Percentiles rank a stretch among this genome's conserved stretches.
These are phyloP conservation scores for Neofusicoccum kwambonambiense DNA, from an alignment of 2,329 filamentous ascomycete species.

Conservation along the genomic window DNA sequence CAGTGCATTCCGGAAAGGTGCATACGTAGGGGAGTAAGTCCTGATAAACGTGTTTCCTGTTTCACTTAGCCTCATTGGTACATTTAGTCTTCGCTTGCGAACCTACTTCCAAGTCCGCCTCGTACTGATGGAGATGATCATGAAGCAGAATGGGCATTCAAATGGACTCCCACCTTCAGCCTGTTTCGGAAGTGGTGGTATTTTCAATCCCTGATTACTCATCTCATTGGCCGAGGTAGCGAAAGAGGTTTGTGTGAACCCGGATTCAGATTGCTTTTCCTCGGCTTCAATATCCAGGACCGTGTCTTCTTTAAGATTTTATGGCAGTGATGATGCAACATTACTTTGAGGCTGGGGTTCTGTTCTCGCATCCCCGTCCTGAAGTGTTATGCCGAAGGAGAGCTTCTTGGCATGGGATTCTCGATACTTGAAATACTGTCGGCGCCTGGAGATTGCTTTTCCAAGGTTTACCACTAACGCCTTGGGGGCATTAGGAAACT, in stretches of 20 bases:
- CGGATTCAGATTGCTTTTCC: background rate
- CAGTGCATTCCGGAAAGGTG: too few species aligned
- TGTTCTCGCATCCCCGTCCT: background rate
- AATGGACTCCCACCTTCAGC: background rate
- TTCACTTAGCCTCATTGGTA: too few species aligned
- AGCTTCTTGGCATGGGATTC: slow-evolving; percentile 31
- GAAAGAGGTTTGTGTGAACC: background rate
- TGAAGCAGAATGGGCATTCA: slow-evolving; percentile 7
- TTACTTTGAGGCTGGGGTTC: background rate
- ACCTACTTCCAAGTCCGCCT: slow-evolving; percentile 3
- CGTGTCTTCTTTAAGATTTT: background rate
- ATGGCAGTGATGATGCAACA: background rate
- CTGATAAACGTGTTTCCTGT: too few species aligned
- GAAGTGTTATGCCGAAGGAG: slow-evolving; percentile 20
- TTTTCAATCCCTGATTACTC: background rate
- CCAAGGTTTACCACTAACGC: slow-evolving; percentile 28
- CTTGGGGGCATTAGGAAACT: slow-evolving; percentile 24
- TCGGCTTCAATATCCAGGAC: background rate
- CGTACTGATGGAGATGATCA: background rate
- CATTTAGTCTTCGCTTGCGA: too few species aligned
- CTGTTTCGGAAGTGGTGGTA: background rate
- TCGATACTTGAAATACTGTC: slow-evolving; percentile 35
- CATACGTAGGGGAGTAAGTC: too few species aligned
- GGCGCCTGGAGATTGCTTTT: slow-evolving; percentile 31
- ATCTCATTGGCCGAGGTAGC: background rate